Conservation (phyloP, 73 alveolate genomes). For the Stentor roeselii region DNA sequence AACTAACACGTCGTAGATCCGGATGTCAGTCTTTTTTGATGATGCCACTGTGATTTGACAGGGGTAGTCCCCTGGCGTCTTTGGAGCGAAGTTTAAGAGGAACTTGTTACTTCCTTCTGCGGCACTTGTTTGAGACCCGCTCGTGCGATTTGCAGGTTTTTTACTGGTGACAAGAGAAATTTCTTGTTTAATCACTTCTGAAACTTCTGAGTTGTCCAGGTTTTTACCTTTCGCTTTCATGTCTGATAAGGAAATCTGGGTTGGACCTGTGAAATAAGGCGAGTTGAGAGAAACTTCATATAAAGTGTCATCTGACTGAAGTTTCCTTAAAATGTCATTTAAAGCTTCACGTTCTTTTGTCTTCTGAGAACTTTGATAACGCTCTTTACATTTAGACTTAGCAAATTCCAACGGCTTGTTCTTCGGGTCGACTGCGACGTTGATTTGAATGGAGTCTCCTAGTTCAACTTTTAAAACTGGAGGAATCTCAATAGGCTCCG, state of each 20-base stretch:
- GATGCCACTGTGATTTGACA: constrained; percentile 67
- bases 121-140: background rate
- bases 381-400: constrained; percentile 60
- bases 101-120: constrained; percentile 30
- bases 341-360: constrained; percentile 21
- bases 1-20: constrained; percentile 89
- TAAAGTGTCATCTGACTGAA: background rate
- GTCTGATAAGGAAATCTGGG: background rate
- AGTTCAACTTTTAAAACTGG: constrained; percentile 66
- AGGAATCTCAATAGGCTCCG: constrained; percentile 78
- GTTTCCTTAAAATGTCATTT: constrained; percentile 15
- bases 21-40: constrained; percentile 82
- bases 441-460: constrained; percentile 68
- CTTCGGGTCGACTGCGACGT: constrained; percentile 45
- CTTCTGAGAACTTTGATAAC: constrained; percentile 32
- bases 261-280: constrained; percentile 16
- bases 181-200: constrained; percentile 15
- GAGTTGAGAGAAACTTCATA: background rate
- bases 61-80: constrained; percentile 79
- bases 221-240: background rate
- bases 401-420: constrained; percentile 61
- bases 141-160: constrained; percentile 6
- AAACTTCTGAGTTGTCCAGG: background rate
- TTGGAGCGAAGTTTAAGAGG: constrained; percentile 49
- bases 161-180: background rate